Conservation (phyloP, 345 rosid species). For the Populus alba region DNA sequence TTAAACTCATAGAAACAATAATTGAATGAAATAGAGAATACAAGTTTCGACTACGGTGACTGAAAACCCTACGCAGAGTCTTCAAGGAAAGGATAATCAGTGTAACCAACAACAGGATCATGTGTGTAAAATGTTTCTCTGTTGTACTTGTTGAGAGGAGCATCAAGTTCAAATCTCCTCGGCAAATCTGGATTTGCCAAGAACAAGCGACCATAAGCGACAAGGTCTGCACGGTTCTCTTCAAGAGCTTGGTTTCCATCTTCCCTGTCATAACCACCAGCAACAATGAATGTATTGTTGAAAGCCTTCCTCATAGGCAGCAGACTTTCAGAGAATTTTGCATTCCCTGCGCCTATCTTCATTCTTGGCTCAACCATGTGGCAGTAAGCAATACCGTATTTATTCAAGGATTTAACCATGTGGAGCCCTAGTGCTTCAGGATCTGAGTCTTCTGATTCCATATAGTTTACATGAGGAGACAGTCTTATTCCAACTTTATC, state of each 20-base stretch:
- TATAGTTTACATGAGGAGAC: conserved; percentile 51
- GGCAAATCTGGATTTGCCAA: conserved; percentile 74
- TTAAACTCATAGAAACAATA: too few species aligned
- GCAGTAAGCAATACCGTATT: conserved; percentile 50
- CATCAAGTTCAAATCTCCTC: conserved; percentile 50
- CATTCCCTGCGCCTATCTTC: conserved; percentile 26
- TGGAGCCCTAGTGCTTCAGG: conserved; percentile 55
- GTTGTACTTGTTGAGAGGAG: conserved; percentile 51
- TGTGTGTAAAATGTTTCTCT: conserved; percentile 44
- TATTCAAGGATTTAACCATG: conserved; percentile 57
- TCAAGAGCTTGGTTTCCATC: conserved; percentile 46
- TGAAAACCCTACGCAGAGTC: neutral
- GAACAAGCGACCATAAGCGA: conserved; percentile 53
- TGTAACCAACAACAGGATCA: conserved; percentile 55
- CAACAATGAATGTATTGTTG: conserved; percentile 51
- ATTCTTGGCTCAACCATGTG: conserved; percentile 69
- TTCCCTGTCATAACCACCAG: conserved; percentile 50
- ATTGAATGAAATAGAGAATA: too few species aligned
- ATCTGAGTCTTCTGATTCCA: conserved; percentile 55
- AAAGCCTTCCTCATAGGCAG: conserved; percentile 56
- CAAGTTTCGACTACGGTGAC: too few species aligned
- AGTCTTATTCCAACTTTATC: conserved; percentile 59
- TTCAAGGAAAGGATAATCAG: conserved; percentile 63
- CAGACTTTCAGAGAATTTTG: conserved; percentile 33
- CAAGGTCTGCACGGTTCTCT: conserved; percentile 43